Conservation (phyloP, 2,329 filamentous ascomycete species). For the Xylaria sp. region DNA sequence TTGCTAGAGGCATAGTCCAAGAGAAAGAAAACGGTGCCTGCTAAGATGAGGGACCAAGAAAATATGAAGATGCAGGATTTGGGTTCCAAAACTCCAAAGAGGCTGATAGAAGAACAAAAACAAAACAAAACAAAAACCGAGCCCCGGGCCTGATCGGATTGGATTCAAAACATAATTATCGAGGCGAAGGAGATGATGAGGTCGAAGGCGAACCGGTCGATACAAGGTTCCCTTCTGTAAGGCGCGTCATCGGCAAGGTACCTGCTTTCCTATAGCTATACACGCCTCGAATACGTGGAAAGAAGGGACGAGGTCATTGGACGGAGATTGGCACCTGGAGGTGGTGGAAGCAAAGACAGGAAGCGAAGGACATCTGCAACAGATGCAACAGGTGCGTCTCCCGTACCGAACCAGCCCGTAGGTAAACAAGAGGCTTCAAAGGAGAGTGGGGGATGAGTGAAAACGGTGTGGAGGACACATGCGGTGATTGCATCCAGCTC, state of each 20-base stretch:
- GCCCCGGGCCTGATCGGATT: slow-evolving; percentile 30
- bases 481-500: slow-evolving; percentile 12
- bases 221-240: slow-evolving; percentile 1
- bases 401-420: slow-evolving; percentile 1
- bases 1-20: slow-evolving; percentile 37
- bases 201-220: slow-evolving; percentile 21
- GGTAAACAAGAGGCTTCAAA: slow-evolving; percentile 10
- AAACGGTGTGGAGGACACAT: slow-evolving; percentile 12
- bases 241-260: slow-evolving; percentile 21
- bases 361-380: slow-evolving; percentile 1
- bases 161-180: slow-evolving; percentile 51
- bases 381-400: slow-evolving; percentile 14
- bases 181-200: slow-evolving; percentile 34
- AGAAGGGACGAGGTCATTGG: slow-evolving; percentile 17
- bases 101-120: slow-evolving; percentile 41
- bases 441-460: not conserved
- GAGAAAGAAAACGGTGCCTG: slow-evolving; percentile 29
- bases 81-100: slow-evolving; percentile 53
- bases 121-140: slow-evolving; percentile 39
- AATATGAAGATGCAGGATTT: slow-evolving; percentile 44
- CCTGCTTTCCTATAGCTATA: slow-evolving; percentile 15
- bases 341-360: slow-evolving; percentile 3
- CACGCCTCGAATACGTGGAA: slow-evolving; percentile 15
- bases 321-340: slow-evolving; percentile 1
- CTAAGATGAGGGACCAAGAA: slow-evolving; percentile 43